Conservation (phyloP, 1,139 yeast genomes). For the Geotrichum fermentans region DNA sequence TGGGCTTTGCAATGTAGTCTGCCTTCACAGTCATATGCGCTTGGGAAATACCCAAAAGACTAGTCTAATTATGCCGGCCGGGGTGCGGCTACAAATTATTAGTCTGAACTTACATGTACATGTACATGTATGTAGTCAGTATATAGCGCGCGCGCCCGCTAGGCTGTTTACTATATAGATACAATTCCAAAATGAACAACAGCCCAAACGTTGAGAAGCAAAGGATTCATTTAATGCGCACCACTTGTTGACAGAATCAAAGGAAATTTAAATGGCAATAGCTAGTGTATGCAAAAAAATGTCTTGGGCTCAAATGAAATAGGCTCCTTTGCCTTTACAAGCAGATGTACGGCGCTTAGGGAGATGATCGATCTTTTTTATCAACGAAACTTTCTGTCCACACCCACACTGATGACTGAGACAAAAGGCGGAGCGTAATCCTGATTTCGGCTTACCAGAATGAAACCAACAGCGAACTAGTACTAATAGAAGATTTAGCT, state of each 20-base stretch:
- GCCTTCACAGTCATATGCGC: constrained; percentile 21
- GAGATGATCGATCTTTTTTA: constrained; percentile 25
- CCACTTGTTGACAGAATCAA: too few species aligned
- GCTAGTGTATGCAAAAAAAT: constrained; percentile 25
- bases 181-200: constrained; percentile 29
- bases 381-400: constrained; percentile 20
- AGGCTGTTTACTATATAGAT: constrained; percentile 22
- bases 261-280: too few species aligned
- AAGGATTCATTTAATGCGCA: constrained; percentile 29
- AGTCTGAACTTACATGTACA: too few species aligned
- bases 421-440: constrained; percentile 24
- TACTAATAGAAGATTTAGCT: constrained; percentile 29
- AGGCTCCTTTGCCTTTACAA: constrained; percentile 24
- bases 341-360: constrained; percentile 16
- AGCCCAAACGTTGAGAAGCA: constrained; percentile 26
- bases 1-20: constrained; percentile 25
- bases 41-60: constrained; percentile 19
- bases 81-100: constrained; percentile 17
- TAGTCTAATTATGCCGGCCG: constrained; percentile 8
- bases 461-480: constrained; percentile 29
- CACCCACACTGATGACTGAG: constrained; percentile 23
- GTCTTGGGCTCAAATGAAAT: constrained; percentile 23
- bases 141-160: too few species aligned
- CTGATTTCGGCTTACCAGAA: constrained; percentile 29
- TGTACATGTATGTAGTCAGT: too few species aligned